phyloP scores from a whole-genome alignment of 768 basidiomycete species.

The Trametes punicea region DNA sequence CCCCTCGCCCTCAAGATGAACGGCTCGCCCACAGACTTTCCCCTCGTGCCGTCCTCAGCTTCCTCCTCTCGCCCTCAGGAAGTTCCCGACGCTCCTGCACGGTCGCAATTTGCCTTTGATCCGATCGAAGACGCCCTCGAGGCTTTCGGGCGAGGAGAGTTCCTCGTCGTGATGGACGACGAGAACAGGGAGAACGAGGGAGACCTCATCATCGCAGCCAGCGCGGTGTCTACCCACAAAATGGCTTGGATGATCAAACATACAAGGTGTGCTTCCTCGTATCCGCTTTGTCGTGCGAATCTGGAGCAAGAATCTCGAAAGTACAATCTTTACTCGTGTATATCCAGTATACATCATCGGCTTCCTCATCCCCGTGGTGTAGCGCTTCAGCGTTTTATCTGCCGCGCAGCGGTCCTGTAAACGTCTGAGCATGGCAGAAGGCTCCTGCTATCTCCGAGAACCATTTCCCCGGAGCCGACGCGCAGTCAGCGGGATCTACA shows the following conservation, averaged over 20 bases:
- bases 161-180: slow-evolving; percentile 97
- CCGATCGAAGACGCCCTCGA: slow-evolving; percentile 73
- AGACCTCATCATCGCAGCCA: slow-evolving; percentile 87
- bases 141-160: slow-evolving; percentile 78
- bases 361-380: too few relatives aligned
- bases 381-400: too few relatives aligned
- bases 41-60: slow-evolving; percentile 13
- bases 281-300: too few relatives aligned
- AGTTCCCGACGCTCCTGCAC: slow-evolving; percentile 19
- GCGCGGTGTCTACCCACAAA: slow-evolving; percentile 84
- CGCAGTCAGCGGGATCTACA: too few relatives aligned
- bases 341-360: too few relatives aligned
- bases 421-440: too few relatives aligned
- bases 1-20: slow-evolving; percentile 9
- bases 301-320: too few relatives aligned
- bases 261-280: slow-evolving; percentile 63
- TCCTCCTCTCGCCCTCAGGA: slow-evolving; percentile 23
- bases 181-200: slow-evolving; percentile 96
- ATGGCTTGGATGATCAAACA: slow-evolving; percentile 99
- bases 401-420: too few relatives aligned
- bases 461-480: too few relatives aligned
- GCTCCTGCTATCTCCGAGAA: too few relatives aligned
- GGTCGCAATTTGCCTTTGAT: slow-evolving; percentile 65
- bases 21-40: slow-evolving; percentile 13
- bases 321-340: too few relatives aligned